Base-by-base conservation (phyloP, 306 rosid genomes). In the peach (Prunus persica) region DNA sequence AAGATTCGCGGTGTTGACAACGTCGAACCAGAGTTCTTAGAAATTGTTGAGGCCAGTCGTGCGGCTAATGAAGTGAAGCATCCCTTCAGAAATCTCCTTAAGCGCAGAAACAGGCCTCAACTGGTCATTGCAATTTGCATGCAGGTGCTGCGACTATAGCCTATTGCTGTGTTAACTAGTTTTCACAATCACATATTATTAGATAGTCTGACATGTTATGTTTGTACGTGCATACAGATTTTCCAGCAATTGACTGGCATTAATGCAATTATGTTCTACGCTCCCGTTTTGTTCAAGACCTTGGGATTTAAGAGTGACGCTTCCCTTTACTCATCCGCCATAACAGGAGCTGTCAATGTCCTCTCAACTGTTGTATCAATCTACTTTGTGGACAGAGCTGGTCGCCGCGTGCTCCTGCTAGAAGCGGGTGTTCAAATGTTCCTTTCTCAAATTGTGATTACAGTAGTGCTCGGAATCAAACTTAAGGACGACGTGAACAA, bases 341-440 rank as follows among this genome's bases (percentile, higher is more conserved):
- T 87, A 19, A 87, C 91, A 2, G 94, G 91, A 34, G 87, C 82
- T 0, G 88, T 89, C 22, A 89, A 85, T 58, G 91, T 87, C 6
- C 20, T 89, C 0, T 85, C 82, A 13, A 89, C 93, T 51, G 15
- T 89, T 24, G 91, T 86, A 3, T 89, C 90, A 6, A 80, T 89
- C 5, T 73, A 72, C 78, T 80, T 16, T 0, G 91, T 86, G 0
- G 91, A 87, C 87, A 91, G 79, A 67, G 46, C 67, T 11, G 93
- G 93, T 0, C 79, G 92, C 10, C 82, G 88, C 1, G 20, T 80
- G 18, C 73, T 91, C 16, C 55, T 91, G 1, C 38, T 87, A 12
- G 92, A 89, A 77, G 89, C 92, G 0, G 84, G 93, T 3, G 71
- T 84, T 1, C 96, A 91, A 58, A 91, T 91, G 96, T 82, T 91